Conservation (phyloP, 192 early-diverging fungal species). For the Linnemannia schmuckeri region DNA sequence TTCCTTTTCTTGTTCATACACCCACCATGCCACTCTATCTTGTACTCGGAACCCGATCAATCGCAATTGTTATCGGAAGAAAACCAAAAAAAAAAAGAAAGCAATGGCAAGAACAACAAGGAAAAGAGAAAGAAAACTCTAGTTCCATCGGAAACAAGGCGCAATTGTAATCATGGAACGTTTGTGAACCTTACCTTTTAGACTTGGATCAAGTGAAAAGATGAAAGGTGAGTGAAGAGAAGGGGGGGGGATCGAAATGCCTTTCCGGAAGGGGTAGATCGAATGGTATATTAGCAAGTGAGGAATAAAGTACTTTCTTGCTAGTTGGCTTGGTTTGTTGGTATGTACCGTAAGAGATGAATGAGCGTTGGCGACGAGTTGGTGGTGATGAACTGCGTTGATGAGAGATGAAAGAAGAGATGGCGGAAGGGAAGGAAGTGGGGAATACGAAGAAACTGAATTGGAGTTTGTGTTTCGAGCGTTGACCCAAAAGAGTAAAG, state of each 20-base stretch:
- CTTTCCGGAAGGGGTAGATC: not conserved
- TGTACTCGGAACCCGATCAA: not conserved
- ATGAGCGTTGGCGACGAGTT: not conserved
- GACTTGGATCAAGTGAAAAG: not conserved
- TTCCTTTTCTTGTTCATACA: not conserved
- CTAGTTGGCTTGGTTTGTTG: not conserved
- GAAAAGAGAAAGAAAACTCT: not conserved
- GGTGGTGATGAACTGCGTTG: not conserved
- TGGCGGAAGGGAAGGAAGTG: not conserved
- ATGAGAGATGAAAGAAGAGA: not conserved
- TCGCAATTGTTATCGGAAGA: not conserved
- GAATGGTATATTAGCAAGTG: slow-evolving; percentile 5
- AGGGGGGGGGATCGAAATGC: not conserved
- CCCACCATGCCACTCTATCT: not conserved
- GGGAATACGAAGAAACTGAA: not conserved
- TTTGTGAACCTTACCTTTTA: not conserved
- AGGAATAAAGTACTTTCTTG: not conserved
- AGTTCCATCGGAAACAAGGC: not conserved
- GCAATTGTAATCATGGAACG: not conserved
- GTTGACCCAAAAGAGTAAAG: slow-evolving; percentile 8
- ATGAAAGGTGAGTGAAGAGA: not conserved
- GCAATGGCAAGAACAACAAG: too few species aligned
- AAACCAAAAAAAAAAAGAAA: not conserved
- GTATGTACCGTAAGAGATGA: not conserved
- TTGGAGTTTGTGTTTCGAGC: slow-evolving; percentile 17